Evolutionary conservation across 176 grass and related monocot species (phyloP).

Genomic region (Carex cristatella): DNA sequence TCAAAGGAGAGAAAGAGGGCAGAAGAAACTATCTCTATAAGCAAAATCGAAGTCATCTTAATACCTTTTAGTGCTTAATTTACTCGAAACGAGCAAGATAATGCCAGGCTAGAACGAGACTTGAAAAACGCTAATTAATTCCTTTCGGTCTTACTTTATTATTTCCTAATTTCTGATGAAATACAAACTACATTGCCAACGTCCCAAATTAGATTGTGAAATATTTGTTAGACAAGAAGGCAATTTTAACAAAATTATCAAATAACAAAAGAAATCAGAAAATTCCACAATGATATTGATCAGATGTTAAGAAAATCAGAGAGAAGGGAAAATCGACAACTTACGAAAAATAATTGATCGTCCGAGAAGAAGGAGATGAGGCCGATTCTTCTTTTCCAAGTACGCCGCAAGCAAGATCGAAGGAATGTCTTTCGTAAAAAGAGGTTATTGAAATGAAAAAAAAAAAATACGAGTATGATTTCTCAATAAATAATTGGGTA

Average conservation of each 20-base stretch:
- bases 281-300: neutral
- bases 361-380: conserved; percentile 17
- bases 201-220: neutral
- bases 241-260: neutral
- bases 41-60: neutral
- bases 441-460: neutral
- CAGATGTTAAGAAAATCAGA: neutral
- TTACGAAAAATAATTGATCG: conserved; percentile 15
- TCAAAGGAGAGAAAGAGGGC: neutral
- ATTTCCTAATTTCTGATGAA: neutral
- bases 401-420: neutral
- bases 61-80: neutral
- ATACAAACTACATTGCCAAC: neutral
- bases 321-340: neutral
- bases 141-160: neutral
- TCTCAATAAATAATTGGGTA: neutral
- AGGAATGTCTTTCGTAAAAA: neutral
- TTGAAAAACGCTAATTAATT: neutral
- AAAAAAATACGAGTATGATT: neutral
- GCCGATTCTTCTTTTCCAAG: neutral
- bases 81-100: neutral
- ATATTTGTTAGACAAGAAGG: neutral
- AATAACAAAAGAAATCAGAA: neutral
- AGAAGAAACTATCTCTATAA: neutral
- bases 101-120: neutral